A percentile compares a stretch with the other conserved stretches of the same genome.
Conservation (phyloP, 257 asterid species). For the Fraxinus anomala region DNA sequence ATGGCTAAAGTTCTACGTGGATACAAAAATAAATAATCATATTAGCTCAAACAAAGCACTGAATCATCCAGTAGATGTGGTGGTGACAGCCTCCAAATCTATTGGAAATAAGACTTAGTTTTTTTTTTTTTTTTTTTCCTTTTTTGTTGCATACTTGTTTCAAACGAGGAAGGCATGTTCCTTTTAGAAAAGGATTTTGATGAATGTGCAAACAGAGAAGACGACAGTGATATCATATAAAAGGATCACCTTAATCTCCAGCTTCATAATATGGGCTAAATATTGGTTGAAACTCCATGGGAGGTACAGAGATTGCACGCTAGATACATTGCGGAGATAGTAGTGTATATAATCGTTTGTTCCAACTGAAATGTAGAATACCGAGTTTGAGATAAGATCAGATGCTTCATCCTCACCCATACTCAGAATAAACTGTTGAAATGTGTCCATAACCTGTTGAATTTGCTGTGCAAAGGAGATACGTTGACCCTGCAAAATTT, state of each 20-base stretch:
- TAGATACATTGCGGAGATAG: constrained; percentile 80
- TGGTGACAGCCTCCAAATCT: background rate
- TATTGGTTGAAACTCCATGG: constrained; percentile 92
- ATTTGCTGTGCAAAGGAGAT: constrained; percentile 88
- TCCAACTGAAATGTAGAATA: constrained; percentile 86
- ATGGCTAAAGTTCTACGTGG: background rate
- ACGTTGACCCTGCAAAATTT: constrained; percentile 75
- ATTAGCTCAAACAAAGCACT: background rate
- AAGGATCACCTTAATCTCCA: constrained; percentile 66
- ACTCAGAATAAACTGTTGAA: constrained; percentile 69
- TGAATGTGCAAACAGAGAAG: background rate
- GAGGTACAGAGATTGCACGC: constrained; percentile 65
- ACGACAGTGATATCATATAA: background rate
- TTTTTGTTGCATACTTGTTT: no score
- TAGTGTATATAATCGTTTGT: constrained; percentile 92
- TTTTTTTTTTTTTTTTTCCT: no score
- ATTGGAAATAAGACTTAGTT: background rate
- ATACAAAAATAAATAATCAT: background rate
- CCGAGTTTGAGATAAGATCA: constrained; percentile 58
- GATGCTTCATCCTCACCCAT: constrained; percentile 83
- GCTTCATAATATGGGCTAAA: constrained; percentile 66
- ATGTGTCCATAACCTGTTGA: constrained; percentile 86
- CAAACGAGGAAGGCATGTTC: background rate
- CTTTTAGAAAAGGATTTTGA: background rate
- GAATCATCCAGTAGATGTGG: background rate